Evolutionary conservation across 2,329 filamentous ascomycete genomes (phyloP).

Genomic region (Pseudogymnoascus sp.): DNA sequence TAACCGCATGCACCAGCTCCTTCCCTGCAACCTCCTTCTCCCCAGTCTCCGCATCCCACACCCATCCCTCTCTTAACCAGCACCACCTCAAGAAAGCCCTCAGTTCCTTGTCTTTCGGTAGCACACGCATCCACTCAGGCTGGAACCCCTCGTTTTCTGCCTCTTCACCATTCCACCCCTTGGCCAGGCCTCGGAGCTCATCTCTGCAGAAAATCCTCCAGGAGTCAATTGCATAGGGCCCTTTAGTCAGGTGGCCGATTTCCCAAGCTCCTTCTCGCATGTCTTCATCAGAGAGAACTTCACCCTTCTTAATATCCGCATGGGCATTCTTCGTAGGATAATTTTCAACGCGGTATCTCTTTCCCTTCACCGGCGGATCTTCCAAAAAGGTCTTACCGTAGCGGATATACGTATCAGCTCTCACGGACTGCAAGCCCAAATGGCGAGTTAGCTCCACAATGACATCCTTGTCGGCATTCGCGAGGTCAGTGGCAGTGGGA

Average conservation of each 20-base stretch:
- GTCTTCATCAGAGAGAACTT: conserved; percentile 39
- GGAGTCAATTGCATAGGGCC: conserved; percentile 76
- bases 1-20: conserved; percentile 48
- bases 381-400: conserved; percentile 63
- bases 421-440: conserved; percentile 62
- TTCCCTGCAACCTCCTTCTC: conserved; percentile 45
- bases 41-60: conserved; percentile 69
- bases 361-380: conserved; percentile 50
- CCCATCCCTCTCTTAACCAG: conserved; percentile 81
- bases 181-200: conserved; percentile 55
- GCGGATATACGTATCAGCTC: conserved; percentile 58
- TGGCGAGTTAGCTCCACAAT: conserved; percentile 57
- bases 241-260: conserved; percentile 75
- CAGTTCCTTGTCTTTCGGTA: conserved; percentile 81
- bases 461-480: conserved; percentile 45
- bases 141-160: conserved; percentile 48
- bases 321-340: conserved; percentile 45
- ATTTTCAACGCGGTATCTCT: conserved; percentile 47
- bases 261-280: conserved; percentile 52
- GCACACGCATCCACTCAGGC: conserved; percentile 84
- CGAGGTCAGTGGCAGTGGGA: conserved; percentile 56
- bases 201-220: conserved; percentile 94
- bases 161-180: conserved; percentile 56
- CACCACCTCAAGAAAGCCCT: conserved; percentile 80
- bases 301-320: conserved; percentile 37